Evolutionary conservation across 106 monocot species (phyloP), one percentile per base, ranked within the genome.

Genomic region (Phalaenopsis equestris): DNA sequence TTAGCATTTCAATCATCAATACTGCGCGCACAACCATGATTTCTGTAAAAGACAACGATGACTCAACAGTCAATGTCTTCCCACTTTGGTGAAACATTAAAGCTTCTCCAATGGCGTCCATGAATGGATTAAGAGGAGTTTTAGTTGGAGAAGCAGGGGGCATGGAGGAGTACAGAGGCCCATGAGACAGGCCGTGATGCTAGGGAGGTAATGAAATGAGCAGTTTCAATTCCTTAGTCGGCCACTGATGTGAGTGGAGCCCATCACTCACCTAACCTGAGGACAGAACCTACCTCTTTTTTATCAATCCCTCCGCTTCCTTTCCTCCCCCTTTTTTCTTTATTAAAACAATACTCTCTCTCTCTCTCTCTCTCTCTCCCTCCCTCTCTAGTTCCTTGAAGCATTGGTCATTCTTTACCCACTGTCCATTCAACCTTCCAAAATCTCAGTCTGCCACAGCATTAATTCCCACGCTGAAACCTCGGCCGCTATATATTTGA

Each of bases 181-280:
- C 74, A 45, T 74, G 45, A 74, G 74, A 74, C 74, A 74, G 43
- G 78, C 76, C 52, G 78, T 48, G 11, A 18, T 64, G 55, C 52
- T 37, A 57, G 75, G 74, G 41, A 30, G 36, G 15, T 73, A 61
- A 61, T 18, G 81, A 75, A 48, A 75, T 41, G 74, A 81, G 16
- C 36, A 73, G 67, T 19, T 73, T 0, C 17, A 41, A 73, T 73
- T 73, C 80, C 80, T 80, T 55, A 79, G 57, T 81, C 81, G 73
- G 81, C 81, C 81, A 81, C 57, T 81, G 39, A 81, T 76, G 67
- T 16, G 38, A 52, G 76, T 82, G 67, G 77, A 67, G 70, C 68
- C 82, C 41, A 36, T 48, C 37, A 39, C 61, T 67, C 76, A 77
- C 67, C 65, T 39, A 77, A 77, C 76, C 68, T 46, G 46, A 67